These are phyloP conservation scores for Candida parachauliodes DNA, from an alignment of 805 yeast species.

Conservation along the genomic window DNA sequence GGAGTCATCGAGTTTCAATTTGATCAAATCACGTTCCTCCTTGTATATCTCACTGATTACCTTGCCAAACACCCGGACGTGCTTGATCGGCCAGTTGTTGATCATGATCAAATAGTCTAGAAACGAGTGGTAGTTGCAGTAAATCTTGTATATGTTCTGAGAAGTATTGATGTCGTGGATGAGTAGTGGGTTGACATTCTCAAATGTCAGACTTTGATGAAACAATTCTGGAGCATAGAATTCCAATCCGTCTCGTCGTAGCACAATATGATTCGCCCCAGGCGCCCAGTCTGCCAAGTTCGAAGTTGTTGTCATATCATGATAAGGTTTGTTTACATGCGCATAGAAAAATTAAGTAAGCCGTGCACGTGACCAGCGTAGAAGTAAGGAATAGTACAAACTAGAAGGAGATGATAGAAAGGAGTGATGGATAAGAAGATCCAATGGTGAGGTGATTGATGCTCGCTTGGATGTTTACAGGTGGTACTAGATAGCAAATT, in stretches of 20 bases:
- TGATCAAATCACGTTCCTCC: conserved; percentile 9
- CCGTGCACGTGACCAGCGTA: too few species aligned
- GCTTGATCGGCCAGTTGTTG: conserved; percentile 32
- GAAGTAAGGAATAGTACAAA: too few species aligned
- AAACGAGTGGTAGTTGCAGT: conserved; percentile 16
- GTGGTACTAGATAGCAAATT: too few species aligned
- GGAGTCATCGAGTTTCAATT: conserved; percentile 31
- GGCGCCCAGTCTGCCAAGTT: conserved; percentile 28
- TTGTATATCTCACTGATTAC: conserved; percentile 21
- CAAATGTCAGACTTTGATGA: conserved; percentile 26
- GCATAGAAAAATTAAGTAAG: too few species aligned
- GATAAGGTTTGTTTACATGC: too few species aligned
- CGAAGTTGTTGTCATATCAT: conserved; percentile 4
- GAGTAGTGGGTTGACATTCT: conserved; percentile 20
- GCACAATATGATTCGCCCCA: conserved; percentile 29
- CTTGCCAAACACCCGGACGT: conserved; percentile 24
- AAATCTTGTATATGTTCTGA: conserved; percentile 12
- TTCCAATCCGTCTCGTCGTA: conserved; percentile 18
- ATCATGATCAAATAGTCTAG: conserved; percentile 16
- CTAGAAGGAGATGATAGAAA: too few species aligned
- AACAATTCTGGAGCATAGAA: conserved; percentile 35
- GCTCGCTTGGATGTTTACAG: too few species aligned
- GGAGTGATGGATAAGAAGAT: too few species aligned
- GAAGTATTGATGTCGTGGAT: conserved; percentile 25
- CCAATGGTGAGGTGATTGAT: too few species aligned